phyloP scores from a whole-genome alignment of 2,329 filamentous ascomycete species.

The Pseudogymnoascus sp. region DNA sequence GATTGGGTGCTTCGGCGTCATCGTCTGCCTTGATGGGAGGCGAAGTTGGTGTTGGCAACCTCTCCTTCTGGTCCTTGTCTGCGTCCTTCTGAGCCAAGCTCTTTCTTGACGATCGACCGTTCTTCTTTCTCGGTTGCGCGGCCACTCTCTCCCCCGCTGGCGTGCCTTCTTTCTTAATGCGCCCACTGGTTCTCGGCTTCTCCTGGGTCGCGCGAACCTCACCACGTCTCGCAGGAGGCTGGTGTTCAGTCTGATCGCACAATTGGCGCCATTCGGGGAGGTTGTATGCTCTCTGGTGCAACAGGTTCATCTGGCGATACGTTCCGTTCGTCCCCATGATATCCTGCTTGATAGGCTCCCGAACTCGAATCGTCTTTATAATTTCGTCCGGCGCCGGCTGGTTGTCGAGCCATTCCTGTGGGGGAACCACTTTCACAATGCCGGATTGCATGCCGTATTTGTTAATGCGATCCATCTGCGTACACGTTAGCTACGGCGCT shows the following conservation, averaged over 20 bases:
- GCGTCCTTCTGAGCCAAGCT: constrained; percentile 16
- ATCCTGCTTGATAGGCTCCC: constrained; percentile 96
- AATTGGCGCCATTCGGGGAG: constrained; percentile 91
- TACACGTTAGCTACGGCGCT: constrained; percentile 1
- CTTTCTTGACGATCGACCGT: constrained; percentile 19
- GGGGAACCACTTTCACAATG: constrained; percentile 92
- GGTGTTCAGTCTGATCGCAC: constrained; percentile 91
- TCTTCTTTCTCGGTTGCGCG: constrained; percentile 15
- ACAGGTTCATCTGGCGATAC: constrained; percentile 94
- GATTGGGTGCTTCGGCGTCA: constrained; percentile 27
- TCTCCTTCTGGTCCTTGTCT: constrained; percentile 23
- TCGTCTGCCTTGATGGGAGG: constrained; percentile 39
- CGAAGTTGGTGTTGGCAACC: constrained; percentile 48
- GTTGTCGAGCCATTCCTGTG: constrained; percentile 81
- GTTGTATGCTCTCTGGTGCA: constrained; percentile 94
- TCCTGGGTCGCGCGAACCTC: constrained; percentile 56
- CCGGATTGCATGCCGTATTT: constrained; percentile 95
- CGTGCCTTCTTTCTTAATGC: constrained; percentile 40
- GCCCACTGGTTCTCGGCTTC: constrained; percentile 24
- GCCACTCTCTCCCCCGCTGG: constrained; percentile 15
- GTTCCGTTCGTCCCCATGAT: constrained; percentile 94
- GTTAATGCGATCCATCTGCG: constrained; percentile 62
- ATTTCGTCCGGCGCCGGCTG: constrained; percentile 74
- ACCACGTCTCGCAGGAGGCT: constrained; percentile 84
- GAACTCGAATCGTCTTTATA: constrained; percentile 85